A percentile compares a stretch with the other conserved stretches of the same genome.
Evolutionary conservation across 2,329 filamentous ascomycete species (phyloP).

Genomic region (Mycogone perniciosa): DNA sequence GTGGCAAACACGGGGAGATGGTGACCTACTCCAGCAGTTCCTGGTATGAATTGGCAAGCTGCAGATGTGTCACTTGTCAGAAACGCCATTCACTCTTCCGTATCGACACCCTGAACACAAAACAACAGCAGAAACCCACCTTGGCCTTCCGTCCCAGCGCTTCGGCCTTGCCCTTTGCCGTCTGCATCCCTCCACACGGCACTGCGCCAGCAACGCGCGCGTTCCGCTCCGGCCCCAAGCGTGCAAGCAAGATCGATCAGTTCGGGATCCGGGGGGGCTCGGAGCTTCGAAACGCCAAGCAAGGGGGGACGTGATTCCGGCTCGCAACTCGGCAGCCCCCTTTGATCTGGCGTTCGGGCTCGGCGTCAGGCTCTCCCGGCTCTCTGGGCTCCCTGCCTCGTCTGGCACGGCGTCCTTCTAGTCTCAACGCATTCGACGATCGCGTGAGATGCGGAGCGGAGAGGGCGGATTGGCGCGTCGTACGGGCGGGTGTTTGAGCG

Average conservation of each 20-base stretch:
- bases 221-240: neutral
- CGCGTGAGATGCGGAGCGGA: conserved; percentile 1
- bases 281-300: neutral
- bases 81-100: neutral
- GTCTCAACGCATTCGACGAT: conserved; percentile 11
- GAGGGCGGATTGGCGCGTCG: conserved; percentile 6
- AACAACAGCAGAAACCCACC: conserved; percentile 30
- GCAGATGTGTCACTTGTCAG: neutral
- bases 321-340: neutral
- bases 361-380: conserved; percentile 10
- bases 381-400: neutral
- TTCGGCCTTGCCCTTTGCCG: conserved; percentile 51
- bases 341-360: conserved; percentile 6
- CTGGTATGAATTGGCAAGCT: conserved; percentile 97
- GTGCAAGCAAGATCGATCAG: neutral
- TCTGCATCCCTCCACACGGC: conserved; percentile 40
- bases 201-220: conserved; percentile 16
- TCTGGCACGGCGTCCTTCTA: neutral
- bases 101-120: neutral
- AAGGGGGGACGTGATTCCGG: conserved; percentile 1
- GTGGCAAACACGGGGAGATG: conserved; percentile 5
- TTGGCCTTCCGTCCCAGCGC: conserved; percentile 57
- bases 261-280: neutral
- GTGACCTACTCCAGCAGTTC: conserved; percentile 82
- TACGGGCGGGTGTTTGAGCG: conserved; percentile 1